Base-by-base conservation (phyloP, 1,139 yeast species). In the Zygoascus sp. region DNA sequence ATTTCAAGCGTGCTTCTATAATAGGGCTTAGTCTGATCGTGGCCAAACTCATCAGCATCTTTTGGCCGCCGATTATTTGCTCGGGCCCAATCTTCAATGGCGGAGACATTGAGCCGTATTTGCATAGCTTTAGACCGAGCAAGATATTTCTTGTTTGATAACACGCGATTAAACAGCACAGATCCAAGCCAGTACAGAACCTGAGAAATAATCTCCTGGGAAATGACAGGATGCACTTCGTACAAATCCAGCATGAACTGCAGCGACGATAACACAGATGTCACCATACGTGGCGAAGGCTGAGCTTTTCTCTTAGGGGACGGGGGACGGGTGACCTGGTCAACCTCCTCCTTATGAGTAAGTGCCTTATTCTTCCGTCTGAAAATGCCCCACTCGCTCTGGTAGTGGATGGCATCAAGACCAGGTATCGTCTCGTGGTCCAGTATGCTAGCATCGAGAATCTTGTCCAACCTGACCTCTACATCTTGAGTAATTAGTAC, bases 51-150 rank as follows among this genome's bases (percentile, higher is more conserved):
- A 47, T 64, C 64, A 9, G 53, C 56, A 25, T 62, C 60, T 16
- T 66, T 70, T 15, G 79, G 83, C 53, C 74, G 73, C 60, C 73
- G 74, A 64, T 87, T 84, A 60, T 87, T 92, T 3, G 84, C 75
- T 51, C 95, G 76, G 30, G 92, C 76, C 98, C 98, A 92, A 60
- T 92, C 97, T 64, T 92, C 97, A 43, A 92, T 69, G 2, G 86
- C 78, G 0, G 96, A 88, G 8, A 92, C 64, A 58, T 92, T 92
- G 51, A 92, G 75, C 46, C 97, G 73, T 42, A 92, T 82, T 63
- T 92, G 97, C 65, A 92, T 79, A 0, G 97, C 97, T 55, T 84
- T 80, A 2, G 88, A 75, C 50, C 99, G 75, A 0, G 96, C 79
- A 46, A 87, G 74, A 55, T 84, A 83, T 53, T 74, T 79, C 19